A percentile compares a stretch with the other conserved stretches of the same genome.
phyloP scores from a whole-genome alignment of 1,139 yeast species.

The Schwanniomyces etchellsii region DNA sequence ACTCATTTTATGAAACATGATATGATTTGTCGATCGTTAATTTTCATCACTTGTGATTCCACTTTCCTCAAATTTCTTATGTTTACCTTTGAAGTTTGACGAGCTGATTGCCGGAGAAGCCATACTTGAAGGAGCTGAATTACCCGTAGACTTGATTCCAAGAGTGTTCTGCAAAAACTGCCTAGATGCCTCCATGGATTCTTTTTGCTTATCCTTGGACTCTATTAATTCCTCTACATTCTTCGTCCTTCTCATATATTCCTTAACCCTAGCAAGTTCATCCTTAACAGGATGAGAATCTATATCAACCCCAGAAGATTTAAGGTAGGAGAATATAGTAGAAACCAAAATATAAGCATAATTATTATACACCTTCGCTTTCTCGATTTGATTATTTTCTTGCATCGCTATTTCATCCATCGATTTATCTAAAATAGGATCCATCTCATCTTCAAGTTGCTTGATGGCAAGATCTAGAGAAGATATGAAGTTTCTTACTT shows the following conservation, averaged over 20 bases:
- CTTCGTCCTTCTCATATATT: constrained; percentile 60
- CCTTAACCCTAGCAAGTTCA: constrained; percentile 66
- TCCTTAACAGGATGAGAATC: constrained; percentile 57
- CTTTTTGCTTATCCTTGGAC: constrained; percentile 4
- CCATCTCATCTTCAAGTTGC: constrained; percentile 21
- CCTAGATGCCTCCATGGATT: constrained; percentile 30
- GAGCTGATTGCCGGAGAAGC: constrained; percentile 54
- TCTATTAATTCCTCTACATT: constrained; percentile 23
- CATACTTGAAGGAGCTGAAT: constrained; percentile 21
- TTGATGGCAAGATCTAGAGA: constrained; percentile 26
- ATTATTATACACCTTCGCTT: constrained; percentile 30
- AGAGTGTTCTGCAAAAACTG: constrained; percentile 42
- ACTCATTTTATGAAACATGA: too few relatives aligned
- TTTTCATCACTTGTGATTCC: too few relatives aligned
- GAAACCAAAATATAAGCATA: constrained; percentile 44
- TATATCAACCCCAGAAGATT: constrained; percentile 55
- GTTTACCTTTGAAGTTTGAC: constrained; percentile 53
- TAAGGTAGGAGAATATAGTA: constrained; percentile 50
- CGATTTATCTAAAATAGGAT: constrained; percentile 29
- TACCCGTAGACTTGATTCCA: constrained; percentile 29
- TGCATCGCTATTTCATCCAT: constrained; percentile 28
- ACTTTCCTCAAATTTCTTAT: constrained; percentile 60
- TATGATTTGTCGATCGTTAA: too few relatives aligned
- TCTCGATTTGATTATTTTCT: constrained; percentile 29
- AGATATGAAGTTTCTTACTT: constrained; percentile 19